Base-by-base conservation (phyloP, 2,329 filamentous ascomycete species). In the Ceratocystis ficicola region DNA sequence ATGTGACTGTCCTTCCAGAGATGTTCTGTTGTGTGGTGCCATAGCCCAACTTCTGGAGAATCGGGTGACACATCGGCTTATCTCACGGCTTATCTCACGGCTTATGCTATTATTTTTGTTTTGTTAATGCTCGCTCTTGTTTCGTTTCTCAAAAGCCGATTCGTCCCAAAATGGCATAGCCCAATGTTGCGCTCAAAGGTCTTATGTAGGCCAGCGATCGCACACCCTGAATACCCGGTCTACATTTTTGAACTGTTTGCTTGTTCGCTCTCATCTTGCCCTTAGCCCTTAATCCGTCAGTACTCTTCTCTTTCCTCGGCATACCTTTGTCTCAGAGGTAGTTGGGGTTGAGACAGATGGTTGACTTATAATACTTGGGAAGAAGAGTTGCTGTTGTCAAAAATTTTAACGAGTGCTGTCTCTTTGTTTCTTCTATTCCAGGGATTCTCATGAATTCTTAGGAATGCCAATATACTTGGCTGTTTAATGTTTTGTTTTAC, bases 11-110 rank as follows among this genome's bases (percentile, higher is more conserved):
- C 28, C 22, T 22, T 15, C 60, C 48, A 17, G 60, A 28, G 41
- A 36, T 28, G 60, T 59, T 17, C 15, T 30, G 8, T 44, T 48
- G 60, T 48, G 44, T 62, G 60, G 41, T 62, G 60, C 60, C 41
- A 62, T 17, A 25, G 44, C 28, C 15, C 46, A 48, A 15, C 15
- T 50, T 15, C 36, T 12, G 15, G 36, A 41, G 36, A 4, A 41
- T 41, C 36, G 2, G 36, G 36, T 15, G 36, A 41, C 36, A 15
- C 3, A 41, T 15, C 4, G 36, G 36, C 36, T 12, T 41, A 15
- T 41, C 36, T 41, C 36, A 41, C 4, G 36, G 36, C 36, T 12
- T 41, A 15, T 41, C 36, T 41, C 36, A 41, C 36, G 36, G 36
- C 36, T 41, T 41, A 41, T 41, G 36, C 12, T 41, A 52, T 52